A percentile compares a stretch with the other conserved stretches of the same genome.
Conservation (phyloP, 805 yeast species). For the Wickerhamomyces hampshirensis region DNA sequence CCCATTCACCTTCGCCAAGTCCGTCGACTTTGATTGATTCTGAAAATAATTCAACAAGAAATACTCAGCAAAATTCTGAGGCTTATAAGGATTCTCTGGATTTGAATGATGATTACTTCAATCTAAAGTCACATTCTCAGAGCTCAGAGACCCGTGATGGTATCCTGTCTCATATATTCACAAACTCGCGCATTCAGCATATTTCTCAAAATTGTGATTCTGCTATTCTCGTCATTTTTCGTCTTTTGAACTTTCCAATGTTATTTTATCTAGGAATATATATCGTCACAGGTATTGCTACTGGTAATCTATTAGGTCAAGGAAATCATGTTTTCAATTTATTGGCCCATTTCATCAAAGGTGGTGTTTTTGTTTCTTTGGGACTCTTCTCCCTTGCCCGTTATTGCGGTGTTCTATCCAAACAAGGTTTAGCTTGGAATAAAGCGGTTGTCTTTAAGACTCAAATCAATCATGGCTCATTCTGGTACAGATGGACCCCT, state of each 20-base stretch:
- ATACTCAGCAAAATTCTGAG: slow-evolving; percentile 14
- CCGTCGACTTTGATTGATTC: slow-evolving; percentile 21
- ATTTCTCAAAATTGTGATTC: slow-evolving; percentile 21
- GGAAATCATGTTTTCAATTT: slow-evolving; percentile 68
- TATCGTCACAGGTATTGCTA: slow-evolving; percentile 50
- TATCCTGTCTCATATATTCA: slow-evolving; percentile 31
- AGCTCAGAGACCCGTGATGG: slow-evolving; percentile 27
- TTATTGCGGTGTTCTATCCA: slow-evolving; percentile 75
- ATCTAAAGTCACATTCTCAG: slow-evolving; percentile 2
- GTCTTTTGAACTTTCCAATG: slow-evolving; percentile 57
- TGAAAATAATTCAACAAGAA: slow-evolving; percentile 5
- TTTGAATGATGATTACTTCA: slow-evolving; percentile 12
- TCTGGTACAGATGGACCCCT: slow-evolving; percentile 28
- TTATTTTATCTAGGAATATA: slow-evolving; percentile 56
- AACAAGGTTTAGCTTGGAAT: slow-evolving; percentile 93
- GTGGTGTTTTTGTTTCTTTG: slow-evolving; percentile 75
- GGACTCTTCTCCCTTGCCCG: slow-evolving; percentile 83
- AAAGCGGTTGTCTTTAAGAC: slow-evolving; percentile 26
- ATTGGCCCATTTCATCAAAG: slow-evolving; percentile 94
- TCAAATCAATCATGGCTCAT: slow-evolving; percentile 23
- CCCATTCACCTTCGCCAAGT: slow-evolving; percentile 16
- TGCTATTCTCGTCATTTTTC: slow-evolving; percentile 35
- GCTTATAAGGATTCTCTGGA: slow-evolving; percentile 20
- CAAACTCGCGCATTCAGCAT: slow-evolving; percentile 22
- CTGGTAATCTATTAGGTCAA: slow-evolving; percentile 65